A percentile compares a stretch with the other conserved stretches of the same genome.
These are phyloP conservation scores for Colletotrichum nymphaeae DNA, from an alignment of 2,329 filamentous ascomycete genomes.

Conservation along the genomic window DNA sequence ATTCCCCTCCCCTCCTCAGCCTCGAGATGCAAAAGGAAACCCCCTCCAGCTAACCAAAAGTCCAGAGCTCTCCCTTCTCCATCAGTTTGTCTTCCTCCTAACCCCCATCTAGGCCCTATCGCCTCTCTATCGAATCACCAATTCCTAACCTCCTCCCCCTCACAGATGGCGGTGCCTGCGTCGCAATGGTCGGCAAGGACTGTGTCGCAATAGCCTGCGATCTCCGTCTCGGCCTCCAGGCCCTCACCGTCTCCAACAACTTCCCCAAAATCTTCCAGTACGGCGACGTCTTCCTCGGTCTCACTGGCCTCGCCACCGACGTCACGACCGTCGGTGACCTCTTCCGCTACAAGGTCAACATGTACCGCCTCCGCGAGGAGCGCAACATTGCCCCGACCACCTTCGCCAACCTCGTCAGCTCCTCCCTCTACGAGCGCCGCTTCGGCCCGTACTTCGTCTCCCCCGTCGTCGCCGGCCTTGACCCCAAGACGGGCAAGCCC, in stretches of 20 bases:
- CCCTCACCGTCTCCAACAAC: constrained; percentile 98
- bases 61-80: constrained; percentile 88
- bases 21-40: constrained; percentile 38
- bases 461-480: constrained; percentile 93
- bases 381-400: constrained; percentile 94
- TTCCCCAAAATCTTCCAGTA: constrained; percentile 99
- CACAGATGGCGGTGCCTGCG: constrained; percentile 87
- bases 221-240: constrained; percentile 94
- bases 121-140: neutral
- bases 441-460: constrained; percentile 98
- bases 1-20: constrained; percentile 24
- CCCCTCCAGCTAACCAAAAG: constrained; percentile 44
- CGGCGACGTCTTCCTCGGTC: constrained; percentile 93
- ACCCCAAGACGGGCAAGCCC: constrained; percentile 91
- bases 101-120: constrained; percentile 7
- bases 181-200: constrained; percentile 99
- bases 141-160: constrained; percentile 34
- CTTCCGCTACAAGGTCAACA: constrained; percentile 99
- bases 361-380: constrained; percentile 99
- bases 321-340: constrained; percentile 94
- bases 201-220: constrained; percentile 99
- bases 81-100: constrained; percentile 76
- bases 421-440: constrained; percentile 90
- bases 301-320: constrained; percentile 96
- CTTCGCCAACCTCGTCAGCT: constrained; percentile 95